phyloP scores from a whole-genome alignment of 306 rosid species.

The Fragaria nilgerrensis region DNA sequence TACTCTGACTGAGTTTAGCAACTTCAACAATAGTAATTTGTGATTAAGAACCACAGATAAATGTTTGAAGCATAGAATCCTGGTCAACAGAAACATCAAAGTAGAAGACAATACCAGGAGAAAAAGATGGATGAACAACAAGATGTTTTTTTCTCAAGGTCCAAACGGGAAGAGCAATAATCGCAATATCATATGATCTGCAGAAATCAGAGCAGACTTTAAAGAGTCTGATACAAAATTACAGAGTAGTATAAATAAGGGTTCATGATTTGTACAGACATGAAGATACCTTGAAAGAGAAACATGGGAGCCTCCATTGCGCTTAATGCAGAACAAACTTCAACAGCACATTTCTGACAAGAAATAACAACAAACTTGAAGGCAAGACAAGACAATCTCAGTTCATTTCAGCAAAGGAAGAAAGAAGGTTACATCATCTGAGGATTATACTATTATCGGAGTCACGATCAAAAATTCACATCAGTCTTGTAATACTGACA shows the following conservation, averaged over 20 bases:
- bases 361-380: not conserved
- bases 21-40: slow-evolving; percentile 5
- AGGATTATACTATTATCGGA: not conserved
- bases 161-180: not conserved
- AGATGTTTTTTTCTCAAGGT: not conserved
- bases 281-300: not conserved
- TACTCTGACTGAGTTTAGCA: slow-evolving; percentile 28
- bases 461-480: not conserved
- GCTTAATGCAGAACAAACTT: not conserved
- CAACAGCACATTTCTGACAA: not conserved
- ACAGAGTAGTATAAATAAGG: not conserved
- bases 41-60: slow-evolving; percentile 14
- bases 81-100: slow-evolving; percentile 11
- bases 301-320: not conserved
- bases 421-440: not conserved
- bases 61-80: slow-evolving; percentile 10
- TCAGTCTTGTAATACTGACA: not conserved
- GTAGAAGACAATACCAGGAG: not conserved
- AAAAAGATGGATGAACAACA: not conserved
- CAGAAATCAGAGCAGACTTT: not conserved
- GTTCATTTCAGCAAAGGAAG: not conserved
- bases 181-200: not conserved
- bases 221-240: not conserved
- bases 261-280: not conserved
- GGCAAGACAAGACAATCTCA: slow-evolving; percentile 5